Evolutionary conservation across 2,329 filamentous ascomycete species (phyloP).

Genomic region (Plenodomus biglobosus): DNA sequence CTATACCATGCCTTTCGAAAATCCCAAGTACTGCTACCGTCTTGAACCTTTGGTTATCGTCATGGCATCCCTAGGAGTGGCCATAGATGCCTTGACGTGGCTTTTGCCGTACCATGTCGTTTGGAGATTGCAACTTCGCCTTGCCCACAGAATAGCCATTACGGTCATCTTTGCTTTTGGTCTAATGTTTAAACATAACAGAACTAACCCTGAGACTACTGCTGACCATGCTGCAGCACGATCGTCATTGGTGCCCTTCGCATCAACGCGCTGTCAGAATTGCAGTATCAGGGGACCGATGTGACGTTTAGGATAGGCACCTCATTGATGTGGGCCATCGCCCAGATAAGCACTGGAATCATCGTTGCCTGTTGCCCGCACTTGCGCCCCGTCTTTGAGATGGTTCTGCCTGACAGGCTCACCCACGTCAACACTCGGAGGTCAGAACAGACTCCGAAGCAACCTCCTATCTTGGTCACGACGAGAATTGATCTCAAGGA

Average conservation of each 20-base stretch:
- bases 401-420: slow-evolving; percentile 12
- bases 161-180: slow-evolving; percentile 27
- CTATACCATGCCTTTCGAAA: slow-evolving; percentile 19
- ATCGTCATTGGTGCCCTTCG: slow-evolving; percentile 19
- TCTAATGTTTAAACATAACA: slow-evolving; percentile 16
- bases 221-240: slow-evolving; percentile 18
- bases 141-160: slow-evolving; percentile 27
- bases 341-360: slow-evolving; percentile 28
- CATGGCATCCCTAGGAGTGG: slow-evolving; percentile 12
- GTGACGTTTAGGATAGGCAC: slow-evolving; percentile 18
- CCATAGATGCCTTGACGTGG: slow-evolving; percentile 26
- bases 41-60: slow-evolving; percentile 15
- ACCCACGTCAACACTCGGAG: slow-evolving; percentile 8
- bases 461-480: slow-evolving; percentile 19
- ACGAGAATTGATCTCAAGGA: slow-evolving; percentile 21
- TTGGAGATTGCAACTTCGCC: slow-evolving; percentile 25
- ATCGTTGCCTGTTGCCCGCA: slow-evolving; percentile 28
- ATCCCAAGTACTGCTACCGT: slow-evolving; percentile 19
- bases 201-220: neutral
- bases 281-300: slow-evolving; percentile 9
- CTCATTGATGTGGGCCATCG: slow-evolving; percentile 21
- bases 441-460: neutral
- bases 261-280: slow-evolving; percentile 7
- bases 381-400: slow-evolving; percentile 29
- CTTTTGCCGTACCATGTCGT: slow-evolving; percentile 28